Evolutionary conservation across 495 filamentous ascomycete species (phyloP).

Genomic region (Neurospora sp.): DNA sequence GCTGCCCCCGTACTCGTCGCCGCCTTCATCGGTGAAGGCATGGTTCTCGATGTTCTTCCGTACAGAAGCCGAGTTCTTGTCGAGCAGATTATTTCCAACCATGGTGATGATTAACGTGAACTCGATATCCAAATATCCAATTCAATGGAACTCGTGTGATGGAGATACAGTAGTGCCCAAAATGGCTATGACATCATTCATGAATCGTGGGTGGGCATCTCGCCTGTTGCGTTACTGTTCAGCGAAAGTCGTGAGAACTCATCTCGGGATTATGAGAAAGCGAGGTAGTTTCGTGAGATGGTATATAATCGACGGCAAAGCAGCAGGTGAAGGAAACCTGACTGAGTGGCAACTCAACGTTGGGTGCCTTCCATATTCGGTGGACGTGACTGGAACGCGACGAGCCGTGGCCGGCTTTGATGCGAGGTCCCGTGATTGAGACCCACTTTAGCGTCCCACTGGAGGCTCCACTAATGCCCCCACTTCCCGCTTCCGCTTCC

Average conservation of each 20-base stretch:
- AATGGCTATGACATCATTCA: background rate
- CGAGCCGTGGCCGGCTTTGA: background rate
- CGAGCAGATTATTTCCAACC: constrained; percentile 56
- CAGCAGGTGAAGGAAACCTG: background rate
- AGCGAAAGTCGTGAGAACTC: background rate
- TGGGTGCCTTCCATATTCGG: background rate
- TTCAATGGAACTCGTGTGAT: constrained; percentile 7
- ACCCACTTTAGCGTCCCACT: background rate
- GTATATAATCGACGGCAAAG: background rate
- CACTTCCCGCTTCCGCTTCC: background rate
- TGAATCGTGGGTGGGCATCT: background rate
- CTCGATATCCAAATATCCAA: background rate
- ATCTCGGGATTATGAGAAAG: background rate
- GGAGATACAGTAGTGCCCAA: background rate
- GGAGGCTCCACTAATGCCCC: too few species aligned
- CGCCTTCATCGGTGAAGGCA: constrained; percentile 52
- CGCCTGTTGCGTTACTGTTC: background rate
- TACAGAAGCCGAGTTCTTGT: constrained; percentile 63
- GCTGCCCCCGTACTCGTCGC: constrained; percentile 84
- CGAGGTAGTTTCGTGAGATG: background rate
- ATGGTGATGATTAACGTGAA: constrained; percentile 33
- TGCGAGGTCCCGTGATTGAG: background rate
- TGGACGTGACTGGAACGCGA: background rate
- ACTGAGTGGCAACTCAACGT: background rate
- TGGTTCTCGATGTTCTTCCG: constrained; percentile 77